Conservation (phyloP, 345 rosid genomes). For the Xanthoceras sorbifolium region DNA sequence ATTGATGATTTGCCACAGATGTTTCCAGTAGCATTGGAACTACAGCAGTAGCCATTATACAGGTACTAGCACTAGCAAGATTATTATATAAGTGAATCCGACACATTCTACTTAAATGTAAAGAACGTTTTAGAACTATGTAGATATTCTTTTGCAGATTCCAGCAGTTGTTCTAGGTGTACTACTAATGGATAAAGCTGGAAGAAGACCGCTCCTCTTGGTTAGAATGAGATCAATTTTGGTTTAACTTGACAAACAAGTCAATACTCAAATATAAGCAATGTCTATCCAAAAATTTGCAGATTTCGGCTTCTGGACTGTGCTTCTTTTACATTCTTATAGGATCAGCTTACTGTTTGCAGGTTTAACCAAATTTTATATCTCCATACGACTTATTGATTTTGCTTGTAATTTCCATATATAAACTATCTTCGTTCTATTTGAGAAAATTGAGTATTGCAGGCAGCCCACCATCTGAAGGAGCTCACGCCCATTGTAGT, state of each 20-base stretch:
- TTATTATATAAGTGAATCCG: not conserved
- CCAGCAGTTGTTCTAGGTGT: constrained; percentile 28
- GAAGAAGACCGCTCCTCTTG: constrained; percentile 54
- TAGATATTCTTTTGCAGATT: constrained; percentile 26
- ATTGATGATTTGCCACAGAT: constrained; percentile 24
- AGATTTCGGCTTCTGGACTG: constrained; percentile 56
- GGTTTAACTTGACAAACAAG: not conserved
- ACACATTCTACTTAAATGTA: not conserved
- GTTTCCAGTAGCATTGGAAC: constrained; percentile 38
- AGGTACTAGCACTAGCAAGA: constrained; percentile 30
- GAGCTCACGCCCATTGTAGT: constrained; percentile 36
- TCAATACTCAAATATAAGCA: not conserved
- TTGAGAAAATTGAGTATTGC: not conserved
- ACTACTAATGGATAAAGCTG: constrained; percentile 45
- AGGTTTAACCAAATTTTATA: constrained; percentile 36
- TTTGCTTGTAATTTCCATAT: not conserved
- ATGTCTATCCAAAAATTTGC: constrained; percentile 12
- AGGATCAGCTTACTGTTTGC: constrained; percentile 47
- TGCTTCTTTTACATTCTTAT: constrained; percentile 33
- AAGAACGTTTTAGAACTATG: not conserved
- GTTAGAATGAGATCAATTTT: constrained; percentile 9
- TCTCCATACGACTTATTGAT: not conserved
- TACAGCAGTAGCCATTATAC: constrained; percentile 26
- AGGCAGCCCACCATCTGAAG: constrained; percentile 28
- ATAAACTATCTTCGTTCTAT: not conserved